Evolutionary conservation across 179 eudicot species (phyloP), one percentile per base, ranked within the genome.

Genomic region (Sideroxylon spinosum): DNA sequence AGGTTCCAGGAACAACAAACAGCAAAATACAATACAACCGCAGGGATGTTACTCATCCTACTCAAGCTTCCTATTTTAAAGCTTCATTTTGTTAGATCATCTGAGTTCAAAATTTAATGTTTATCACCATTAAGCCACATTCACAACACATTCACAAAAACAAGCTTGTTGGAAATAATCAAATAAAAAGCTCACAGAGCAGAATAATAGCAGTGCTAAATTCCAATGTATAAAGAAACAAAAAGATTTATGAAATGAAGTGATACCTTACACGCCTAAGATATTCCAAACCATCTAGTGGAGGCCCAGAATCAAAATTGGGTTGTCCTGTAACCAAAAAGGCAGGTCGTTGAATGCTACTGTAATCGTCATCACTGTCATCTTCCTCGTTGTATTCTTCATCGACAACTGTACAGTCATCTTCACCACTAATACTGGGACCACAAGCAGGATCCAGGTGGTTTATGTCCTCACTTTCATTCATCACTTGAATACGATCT

Each of bases 181-280:
- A 32, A 74, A 60, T 6, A 16, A 75, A 52, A 17, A 20, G 53
- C 9, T 22, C 10, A 19, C 65, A 20, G 9, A 48, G 70, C 22
- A 49, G 48, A 52, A 13, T 70, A 29, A 52, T 25, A 11, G 13
- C 32, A 8, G 17, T 23, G 59, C 44, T 14, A 22, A 71, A 14
- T 71, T 71, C 22, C 25, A 71, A 26, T 26, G 72, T 68, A 71
- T 10, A 73, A 55, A 32, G 73, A 25, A 44, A 78, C 1, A 78
- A 65, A 46, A 49, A 20, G 59, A 37, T 32, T 46, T 44, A 53
- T 11, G 48, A 10, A 6, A 17, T 49, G 29, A 32, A 37, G 49
- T 67, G 44, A 68, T 90, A 95, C 99, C 99, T 95, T 68, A 95
- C 99, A 50, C 99, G 97, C 84, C 99, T 88, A 72, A 95, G 95